Conservation (phyloP, 2,329 filamentous ascomycete genomes). For the Cyclaneusma minus region DNA sequence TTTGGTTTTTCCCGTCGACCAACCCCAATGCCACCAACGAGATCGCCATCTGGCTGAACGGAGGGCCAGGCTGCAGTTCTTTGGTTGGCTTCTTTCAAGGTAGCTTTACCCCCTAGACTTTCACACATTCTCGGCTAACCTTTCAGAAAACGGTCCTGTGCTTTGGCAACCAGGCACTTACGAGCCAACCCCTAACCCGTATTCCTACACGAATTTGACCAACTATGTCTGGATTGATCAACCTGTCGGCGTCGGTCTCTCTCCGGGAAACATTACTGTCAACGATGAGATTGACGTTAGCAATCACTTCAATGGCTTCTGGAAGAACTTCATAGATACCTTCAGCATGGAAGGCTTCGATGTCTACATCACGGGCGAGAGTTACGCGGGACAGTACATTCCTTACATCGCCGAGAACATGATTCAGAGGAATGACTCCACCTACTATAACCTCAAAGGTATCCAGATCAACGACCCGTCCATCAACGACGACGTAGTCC, state of each 20-base stretch:
- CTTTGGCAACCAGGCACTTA: constrained; percentile 15
- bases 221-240: constrained; percentile 16
- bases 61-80: neutral
- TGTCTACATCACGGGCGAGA: constrained; percentile 49
- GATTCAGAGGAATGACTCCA: constrained; percentile 30
- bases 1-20: constrained; percentile 38
- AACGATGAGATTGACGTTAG: constrained; percentile 35
- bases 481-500: constrained; percentile 21
- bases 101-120: no score
- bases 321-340: constrained; percentile 44
- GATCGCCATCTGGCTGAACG: constrained; percentile 27
- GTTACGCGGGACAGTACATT: constrained; percentile 35
- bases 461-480: constrained; percentile 47
- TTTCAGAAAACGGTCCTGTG: constrained; percentile 16
- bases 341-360: constrained; percentile 39
- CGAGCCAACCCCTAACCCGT: constrained; percentile 13
- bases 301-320: constrained; percentile 42
- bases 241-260: constrained; percentile 29
- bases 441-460: constrained; percentile 41
- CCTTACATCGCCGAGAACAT: constrained; percentile 34
- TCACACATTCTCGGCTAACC: no score
- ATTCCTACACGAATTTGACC: constrained; percentile 14
- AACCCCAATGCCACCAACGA: constrained; percentile 30
- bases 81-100: neutral
- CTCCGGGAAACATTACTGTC: constrained; percentile 34